Conservation (phyloP, 306 rosid genomes). For the Cucurbita moschata region DNA sequence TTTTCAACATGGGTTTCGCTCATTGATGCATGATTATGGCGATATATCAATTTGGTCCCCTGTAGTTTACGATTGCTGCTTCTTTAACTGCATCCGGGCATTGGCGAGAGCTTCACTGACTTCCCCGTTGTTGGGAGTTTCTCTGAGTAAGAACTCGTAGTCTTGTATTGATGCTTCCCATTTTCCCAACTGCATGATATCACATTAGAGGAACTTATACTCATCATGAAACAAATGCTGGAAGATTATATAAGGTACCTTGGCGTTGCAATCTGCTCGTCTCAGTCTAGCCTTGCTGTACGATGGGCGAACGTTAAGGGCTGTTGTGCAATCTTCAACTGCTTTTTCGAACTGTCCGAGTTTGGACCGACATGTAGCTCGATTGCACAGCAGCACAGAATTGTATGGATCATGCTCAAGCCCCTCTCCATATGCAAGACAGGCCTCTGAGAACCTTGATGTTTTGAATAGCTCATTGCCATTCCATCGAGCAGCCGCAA, state of each 20-base stretch:
- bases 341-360: constrained; percentile 56
- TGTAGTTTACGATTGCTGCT: constrained; percentile 8
- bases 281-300: constrained; percentile 68
- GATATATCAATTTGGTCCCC: background rate
- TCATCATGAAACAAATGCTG: background rate
- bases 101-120: constrained; percentile 30
- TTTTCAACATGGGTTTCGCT: background rate
- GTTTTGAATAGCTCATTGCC: constrained; percentile 68
- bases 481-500: constrained; percentile 39
- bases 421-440: constrained; percentile 57
- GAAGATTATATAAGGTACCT: constrained; percentile 27
- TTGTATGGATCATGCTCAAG: constrained; percentile 59
- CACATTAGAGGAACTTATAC: background rate
- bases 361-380: constrained; percentile 66
- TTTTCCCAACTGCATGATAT: constrained; percentile 38
- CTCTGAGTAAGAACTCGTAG: constrained; percentile 41
- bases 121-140: constrained; percentile 44
- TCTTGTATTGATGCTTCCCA: constrained; percentile 69
- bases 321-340: constrained; percentile 50
- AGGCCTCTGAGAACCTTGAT: constrained; percentile 59
- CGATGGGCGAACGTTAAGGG: constrained; percentile 55
- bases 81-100: constrained; percentile 31
- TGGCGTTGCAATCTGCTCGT: constrained; percentile 73
- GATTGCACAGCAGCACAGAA: constrained; percentile 56
- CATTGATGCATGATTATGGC: background rate